Percentiles rank a stretch among this genome's conserved stretches.
These are phyloP conservation scores for Populus alba DNA, from an alignment of 345 rosid species.

Conservation along the genomic window DNA sequence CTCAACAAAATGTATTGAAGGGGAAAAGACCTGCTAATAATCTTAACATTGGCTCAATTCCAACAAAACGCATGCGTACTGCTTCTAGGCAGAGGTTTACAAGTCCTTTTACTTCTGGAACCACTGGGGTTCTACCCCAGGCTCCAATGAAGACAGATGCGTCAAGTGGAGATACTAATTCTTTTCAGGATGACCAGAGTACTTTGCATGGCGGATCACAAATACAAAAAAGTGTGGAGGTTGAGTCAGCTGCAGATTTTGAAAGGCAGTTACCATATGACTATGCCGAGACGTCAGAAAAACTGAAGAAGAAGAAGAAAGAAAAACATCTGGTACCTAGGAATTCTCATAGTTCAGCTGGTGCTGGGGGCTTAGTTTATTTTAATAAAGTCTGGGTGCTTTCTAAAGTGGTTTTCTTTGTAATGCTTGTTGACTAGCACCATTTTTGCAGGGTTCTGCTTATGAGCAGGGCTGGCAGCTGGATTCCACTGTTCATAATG, in stretches of 20 bases:
- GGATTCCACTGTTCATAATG: conserved; percentile 57
- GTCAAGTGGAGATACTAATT: conserved; percentile 95
- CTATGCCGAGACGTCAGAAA: conserved; percentile 68
- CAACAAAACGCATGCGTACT: conserved; percentile 88
- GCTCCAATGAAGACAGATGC: conserved; percentile 69
- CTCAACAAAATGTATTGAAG: conserved; percentile 47
- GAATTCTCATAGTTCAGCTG: conserved; percentile 23
- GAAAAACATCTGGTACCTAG: conserved; percentile 54
- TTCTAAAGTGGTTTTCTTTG: conserved; percentile 11
- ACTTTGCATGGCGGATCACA: conserved; percentile 70
- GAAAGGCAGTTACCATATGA: conserved; percentile 71
- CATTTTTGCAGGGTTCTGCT: conserved; percentile 64
- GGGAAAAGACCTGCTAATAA: conserved; percentile 71
- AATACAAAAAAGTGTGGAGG: conserved; percentile 72
- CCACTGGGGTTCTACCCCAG: conserved; percentile 41
- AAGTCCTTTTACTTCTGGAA: conserved; percentile 60
- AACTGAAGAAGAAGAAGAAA: conserved; percentile 91
- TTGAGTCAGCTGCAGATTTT: conserved; percentile 67
- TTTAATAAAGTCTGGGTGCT: conserved; percentile 9
- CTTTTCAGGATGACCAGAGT: conserved; percentile 93
- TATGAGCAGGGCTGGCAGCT: conserved; percentile 79
- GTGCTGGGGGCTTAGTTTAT: conserved; percentile 4
- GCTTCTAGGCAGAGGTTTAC: conserved; percentile 75
- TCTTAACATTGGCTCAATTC: conserved; percentile 63
- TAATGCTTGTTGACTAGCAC: conserved; percentile 14